These are phyloP conservation scores for Fraxinus sp. DNA, from an alignment of 305 asterid genomes.

Conservation along the genomic window DNA sequence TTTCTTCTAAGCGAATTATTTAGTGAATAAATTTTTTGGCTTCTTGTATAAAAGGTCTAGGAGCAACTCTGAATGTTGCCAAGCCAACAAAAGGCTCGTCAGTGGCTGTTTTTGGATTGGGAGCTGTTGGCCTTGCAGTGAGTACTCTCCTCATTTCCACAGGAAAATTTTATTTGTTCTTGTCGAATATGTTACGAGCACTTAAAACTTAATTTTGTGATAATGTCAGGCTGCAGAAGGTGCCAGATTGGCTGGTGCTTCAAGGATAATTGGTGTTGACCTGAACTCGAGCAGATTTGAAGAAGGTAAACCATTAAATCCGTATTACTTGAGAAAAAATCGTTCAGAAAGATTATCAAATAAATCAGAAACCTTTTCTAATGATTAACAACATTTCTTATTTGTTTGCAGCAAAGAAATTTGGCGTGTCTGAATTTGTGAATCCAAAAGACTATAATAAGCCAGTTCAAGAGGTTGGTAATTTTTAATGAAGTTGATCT, in stretches of 20 bases:
- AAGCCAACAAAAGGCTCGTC: constrained; percentile 61
- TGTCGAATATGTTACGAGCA: neutral
- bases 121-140: constrained; percentile 72
- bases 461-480: constrained; percentile 75
- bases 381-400: neutral
- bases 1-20: neutral
- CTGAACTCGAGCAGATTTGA: constrained; percentile 54
- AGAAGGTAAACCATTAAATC: constrained; percentile 35
- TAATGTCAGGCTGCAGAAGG: constrained; percentile 53
- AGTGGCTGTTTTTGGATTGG: constrained; percentile 66
- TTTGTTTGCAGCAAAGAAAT: constrained; percentile 55
- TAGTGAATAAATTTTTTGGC: neutral
- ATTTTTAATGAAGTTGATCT: neutral
- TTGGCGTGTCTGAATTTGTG: constrained; percentile 72
- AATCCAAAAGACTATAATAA: constrained; percentile 69
- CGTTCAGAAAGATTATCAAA: neutral
- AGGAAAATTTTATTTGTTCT: neutral
- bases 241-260: constrained; percentile 60
- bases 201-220: neutral
- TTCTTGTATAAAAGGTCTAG: constrained; percentile 44
- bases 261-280: constrained; percentile 74
- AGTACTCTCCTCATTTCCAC: constrained; percentile 16
- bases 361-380: neutral
- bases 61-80: constrained; percentile 70
- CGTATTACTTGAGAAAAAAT: neutral